These are phyloP conservation scores for Fusarium anguioides DNA, from an alignment of 2,329 filamentous ascomycete genomes.

Conservation along the genomic window DNA sequence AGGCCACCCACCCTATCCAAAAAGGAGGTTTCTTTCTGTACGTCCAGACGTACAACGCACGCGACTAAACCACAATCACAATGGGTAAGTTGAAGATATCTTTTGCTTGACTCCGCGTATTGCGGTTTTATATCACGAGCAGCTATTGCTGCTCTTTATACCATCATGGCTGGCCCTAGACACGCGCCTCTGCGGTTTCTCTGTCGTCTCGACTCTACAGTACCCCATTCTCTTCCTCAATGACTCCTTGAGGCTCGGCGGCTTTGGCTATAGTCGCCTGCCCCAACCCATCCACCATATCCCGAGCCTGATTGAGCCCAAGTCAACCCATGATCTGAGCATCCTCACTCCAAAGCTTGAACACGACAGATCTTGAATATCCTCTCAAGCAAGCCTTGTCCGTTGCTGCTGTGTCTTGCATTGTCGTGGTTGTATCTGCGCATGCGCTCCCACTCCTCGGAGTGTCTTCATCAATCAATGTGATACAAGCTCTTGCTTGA, in stretches of 20 bases:
- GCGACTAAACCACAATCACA: conserved; percentile 38
- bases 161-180: conserved; percentile 14
- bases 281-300: conserved; percentile 27
- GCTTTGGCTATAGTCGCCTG: conserved; percentile 33
- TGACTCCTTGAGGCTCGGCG: conserved; percentile 31
- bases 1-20: conserved; percentile 43
- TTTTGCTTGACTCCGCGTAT: conserved; percentile 33
- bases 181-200: conserved; percentile 35
- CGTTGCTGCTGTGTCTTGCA: conserved; percentile 35
- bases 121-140: neutral
- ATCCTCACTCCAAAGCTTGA: conserved; percentile 18
- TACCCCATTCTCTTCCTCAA: conserved; percentile 21
- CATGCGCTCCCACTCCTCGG: conserved; percentile 45
- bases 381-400: conserved; percentile 13
- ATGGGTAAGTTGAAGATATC: conserved; percentile 46
- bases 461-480: conserved; percentile 50
- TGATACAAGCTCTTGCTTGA: conserved; percentile 51
- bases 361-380: conserved; percentile 35
- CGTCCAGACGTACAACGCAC: conserved; percentile 35
- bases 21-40: conserved; percentile 42
- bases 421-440: conserved; percentile 31
- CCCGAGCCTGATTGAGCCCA: conserved; percentile 32
- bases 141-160: conserved; percentile 8
- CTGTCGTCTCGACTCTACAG: conserved; percentile 23
- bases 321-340: conserved; percentile 39